Conservation (phyloP, 1,284 basidiomycete genomes). For the Trichosporon faecale region DNA sequence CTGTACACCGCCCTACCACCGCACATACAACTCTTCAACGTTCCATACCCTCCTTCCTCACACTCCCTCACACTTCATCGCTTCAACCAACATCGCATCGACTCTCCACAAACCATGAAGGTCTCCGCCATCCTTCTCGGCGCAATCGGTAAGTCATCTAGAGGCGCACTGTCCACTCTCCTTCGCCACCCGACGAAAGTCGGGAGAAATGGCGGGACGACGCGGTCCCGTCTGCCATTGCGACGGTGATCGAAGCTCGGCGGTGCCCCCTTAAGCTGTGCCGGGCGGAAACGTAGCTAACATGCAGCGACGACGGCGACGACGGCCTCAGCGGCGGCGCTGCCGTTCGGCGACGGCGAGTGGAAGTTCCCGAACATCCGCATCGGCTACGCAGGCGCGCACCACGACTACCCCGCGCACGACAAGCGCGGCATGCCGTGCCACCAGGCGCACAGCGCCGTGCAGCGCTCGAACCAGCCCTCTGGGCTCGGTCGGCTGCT, state of each 20-base stretch:
- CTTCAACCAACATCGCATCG: background rate
- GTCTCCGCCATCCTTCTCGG: background rate
- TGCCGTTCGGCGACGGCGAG: background rate
- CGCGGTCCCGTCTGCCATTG: no score
- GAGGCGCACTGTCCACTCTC: background rate
- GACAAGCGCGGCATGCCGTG: conserved; percentile 7
- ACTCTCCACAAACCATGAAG: background rate
- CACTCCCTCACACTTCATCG: background rate
- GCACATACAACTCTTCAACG: background rate
- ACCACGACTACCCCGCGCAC: background rate
- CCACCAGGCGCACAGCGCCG: background rate
- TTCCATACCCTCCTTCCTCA: background rate
- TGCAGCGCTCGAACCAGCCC: background rate
- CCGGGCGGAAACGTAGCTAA: background rate
- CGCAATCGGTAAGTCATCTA: background rate
- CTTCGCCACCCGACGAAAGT: background rate
- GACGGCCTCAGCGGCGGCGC: background rate
- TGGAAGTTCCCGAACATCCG: conserved; percentile 9
- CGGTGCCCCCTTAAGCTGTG: background rate
- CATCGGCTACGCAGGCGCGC: conserved; percentile 1
- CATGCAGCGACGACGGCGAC: background rate
- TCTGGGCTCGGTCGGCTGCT: background rate
- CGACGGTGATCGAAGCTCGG: no score
- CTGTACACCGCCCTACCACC: background rate
- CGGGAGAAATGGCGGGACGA: background rate